Base-by-base conservation (phyloP, 1,139 yeast species). In the Martiniozyma asiatica region DNA sequence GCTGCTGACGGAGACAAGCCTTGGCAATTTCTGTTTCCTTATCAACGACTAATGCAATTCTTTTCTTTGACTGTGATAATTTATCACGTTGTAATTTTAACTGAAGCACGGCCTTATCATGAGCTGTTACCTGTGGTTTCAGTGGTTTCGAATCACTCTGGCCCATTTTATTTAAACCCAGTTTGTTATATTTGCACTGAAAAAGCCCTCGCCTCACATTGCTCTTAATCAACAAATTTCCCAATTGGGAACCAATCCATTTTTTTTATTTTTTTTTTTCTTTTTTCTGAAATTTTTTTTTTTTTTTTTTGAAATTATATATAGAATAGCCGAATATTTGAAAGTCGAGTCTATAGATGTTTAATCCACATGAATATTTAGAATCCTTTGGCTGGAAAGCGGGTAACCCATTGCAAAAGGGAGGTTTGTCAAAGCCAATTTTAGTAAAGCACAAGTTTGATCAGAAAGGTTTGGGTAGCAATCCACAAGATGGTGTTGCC, bases 371-470 rank as follows among this genome's bases (percentile, higher is more conserved):
- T 31, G 65, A 59, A 32, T 89, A 87, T 50, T 58, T 89, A 39
- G 63, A 68, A 51, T 71, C 81, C 3, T 84, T 65, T 46, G 97
- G 97, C 11, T 89, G 98, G 98, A 63, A 65, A 34, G 89, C 82
- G 44, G 97, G 97, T 5, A 82, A 84, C 42, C 93, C 94, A 0
- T 59, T 89, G 25, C 69, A 65, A 42, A 53, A 64, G 28, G 96
- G 94, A 4, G 94, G 96, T 0, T 56, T 89, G 33, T 73, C 67
- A 44, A 82, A 75, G 47, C 97, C 98, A 0, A 73, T 89, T 29
- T 57, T 89, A 38, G 95, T 89, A 28, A 78, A 78, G 43, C 96
- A 89, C 48, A 85, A 89, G 56, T 75, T 74, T 43, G 96, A 89
- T 49, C 77, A 75, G 35, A 84, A 84, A 48, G 98, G 98, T 4